These are phyloP conservation scores for Nymphaea thermarum DNA, from an alignment of 164 flowering plant genomes.

Conservation along the genomic window DNA sequence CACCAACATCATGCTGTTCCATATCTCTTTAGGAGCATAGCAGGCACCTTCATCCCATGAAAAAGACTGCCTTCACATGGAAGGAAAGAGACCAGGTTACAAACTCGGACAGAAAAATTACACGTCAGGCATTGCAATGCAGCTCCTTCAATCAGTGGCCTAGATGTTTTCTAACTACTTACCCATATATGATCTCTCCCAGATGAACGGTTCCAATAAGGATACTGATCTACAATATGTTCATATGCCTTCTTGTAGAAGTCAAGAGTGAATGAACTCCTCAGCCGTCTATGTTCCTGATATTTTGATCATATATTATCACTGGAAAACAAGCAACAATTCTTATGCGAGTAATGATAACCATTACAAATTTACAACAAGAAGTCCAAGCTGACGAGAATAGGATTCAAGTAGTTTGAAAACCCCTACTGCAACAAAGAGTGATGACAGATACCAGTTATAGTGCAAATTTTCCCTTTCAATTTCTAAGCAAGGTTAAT, in stretches of 20 bases:
- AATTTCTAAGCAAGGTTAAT: too few relatives aligned
- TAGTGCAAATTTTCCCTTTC: too few relatives aligned
- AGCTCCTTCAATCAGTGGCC: too few relatives aligned
- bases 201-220: conserved; percentile 80
- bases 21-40: conserved; percentile 98
- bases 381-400: too few relatives aligned
- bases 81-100: background rate
- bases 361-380: too few relatives aligned
- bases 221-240: conserved; percentile 55
- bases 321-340: too few relatives aligned
- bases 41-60: conserved; percentile 99
- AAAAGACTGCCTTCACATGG: conserved; percentile 69
- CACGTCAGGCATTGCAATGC: too few relatives aligned
- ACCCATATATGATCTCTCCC: conserved; percentile 99
- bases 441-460: too few relatives aligned
- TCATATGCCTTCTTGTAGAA: conserved; percentile 72
- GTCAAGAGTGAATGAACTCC: conserved; percentile 78
- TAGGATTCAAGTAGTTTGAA: too few relatives aligned
- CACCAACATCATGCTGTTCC: conserved; percentile 99
- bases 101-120: too few relatives aligned
- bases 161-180: conserved; percentile 9
- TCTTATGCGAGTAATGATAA: too few relatives aligned
- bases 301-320: background rate
- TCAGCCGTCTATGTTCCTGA: conserved; percentile 68
- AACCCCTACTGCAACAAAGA: too few relatives aligned